phyloP scores from a whole-genome alignment of 2,329 filamentous ascomycete species.

The Calycina marina region DNA sequence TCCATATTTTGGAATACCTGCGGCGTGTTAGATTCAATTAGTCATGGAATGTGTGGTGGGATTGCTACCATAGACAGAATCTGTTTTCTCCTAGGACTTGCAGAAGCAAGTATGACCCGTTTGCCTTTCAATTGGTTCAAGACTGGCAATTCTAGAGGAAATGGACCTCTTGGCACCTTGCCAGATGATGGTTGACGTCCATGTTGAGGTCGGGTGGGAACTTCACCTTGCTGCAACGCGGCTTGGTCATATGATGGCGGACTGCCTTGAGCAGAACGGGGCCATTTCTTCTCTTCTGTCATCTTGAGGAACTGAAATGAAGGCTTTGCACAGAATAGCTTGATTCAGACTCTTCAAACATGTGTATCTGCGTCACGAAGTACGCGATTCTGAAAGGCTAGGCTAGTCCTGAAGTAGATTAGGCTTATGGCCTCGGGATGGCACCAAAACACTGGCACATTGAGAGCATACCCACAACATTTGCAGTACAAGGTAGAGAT shows the following conservation, averaged over 20 bases:
- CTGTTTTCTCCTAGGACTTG: conserved; percentile 70
- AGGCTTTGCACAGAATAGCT: no score
- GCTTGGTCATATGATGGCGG: conserved; percentile 18
- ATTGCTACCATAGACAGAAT: conserved; percentile 54
- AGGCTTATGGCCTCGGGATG: no score
- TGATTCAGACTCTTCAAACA: no score
- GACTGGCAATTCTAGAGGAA: conserved; percentile 66
- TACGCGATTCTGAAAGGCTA: no score
- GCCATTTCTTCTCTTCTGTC: no score
- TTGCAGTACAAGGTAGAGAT: no score
- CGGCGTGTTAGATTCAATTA: conserved; percentile 1
- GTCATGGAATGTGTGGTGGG: conserved; percentile 1
- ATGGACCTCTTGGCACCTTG: conserved; percentile 28
- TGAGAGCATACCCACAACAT: no score
- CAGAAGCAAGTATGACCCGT: conserved; percentile 78
- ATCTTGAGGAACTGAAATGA: no score
- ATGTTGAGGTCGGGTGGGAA: conserved; percentile 9
- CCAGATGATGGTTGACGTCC: conserved; percentile 6
- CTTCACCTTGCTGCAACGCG: conserved; percentile 13
- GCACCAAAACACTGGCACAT: no score
- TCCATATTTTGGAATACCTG: conserved; percentile 71
- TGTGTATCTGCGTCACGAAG: no score
- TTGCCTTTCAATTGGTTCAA: conserved; percentile 62
- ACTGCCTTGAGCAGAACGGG: no score
- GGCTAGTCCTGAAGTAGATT: no score